Evolutionary conservation across 2,329 filamentous ascomycete species (phyloP).

Genomic region (Epichloe bromicola): DNA sequence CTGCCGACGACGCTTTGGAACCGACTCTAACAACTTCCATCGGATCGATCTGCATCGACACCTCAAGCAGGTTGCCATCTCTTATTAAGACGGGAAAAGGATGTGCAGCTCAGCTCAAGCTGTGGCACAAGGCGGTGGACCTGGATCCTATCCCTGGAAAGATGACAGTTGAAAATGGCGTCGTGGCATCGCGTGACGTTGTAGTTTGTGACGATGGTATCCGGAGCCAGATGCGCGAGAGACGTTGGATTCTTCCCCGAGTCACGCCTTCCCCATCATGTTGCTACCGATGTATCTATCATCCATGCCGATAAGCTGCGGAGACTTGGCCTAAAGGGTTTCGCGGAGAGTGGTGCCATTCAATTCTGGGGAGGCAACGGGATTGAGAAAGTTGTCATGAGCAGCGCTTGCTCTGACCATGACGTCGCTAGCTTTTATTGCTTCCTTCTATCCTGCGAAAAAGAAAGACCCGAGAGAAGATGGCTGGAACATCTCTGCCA

Average conservation of each 20-base stretch:
- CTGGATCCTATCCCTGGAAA: conserved; percentile 36
- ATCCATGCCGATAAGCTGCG: conserved; percentile 41
- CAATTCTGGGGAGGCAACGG: conserved; percentile 56
- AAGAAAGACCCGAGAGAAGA: conserved; percentile 44
- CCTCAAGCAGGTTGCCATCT: no score
- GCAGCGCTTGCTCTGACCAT: conserved; percentile 49
- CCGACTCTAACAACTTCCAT: no score
- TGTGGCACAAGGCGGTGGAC: conserved; percentile 37
- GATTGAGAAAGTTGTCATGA: conserved; percentile 50
- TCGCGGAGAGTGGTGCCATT: conserved; percentile 40
- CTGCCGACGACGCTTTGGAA: conserved; percentile 40
- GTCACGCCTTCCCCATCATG: conserved; percentile 39
- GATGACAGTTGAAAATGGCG: conserved; percentile 38
- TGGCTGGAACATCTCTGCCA: conserved; percentile 37
- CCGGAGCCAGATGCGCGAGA: conserved; percentile 40
- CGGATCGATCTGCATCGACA: no score
- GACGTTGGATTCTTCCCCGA: conserved; percentile 41
- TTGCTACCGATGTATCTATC: conserved; percentile 49
- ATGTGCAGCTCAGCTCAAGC: conserved; percentile 20
- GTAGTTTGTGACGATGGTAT: conserved; percentile 50
- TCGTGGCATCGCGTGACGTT: conserved; percentile 35
- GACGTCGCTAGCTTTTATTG: conserved; percentile 51
- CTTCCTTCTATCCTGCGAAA: conserved; percentile 52
- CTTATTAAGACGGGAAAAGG: no score
- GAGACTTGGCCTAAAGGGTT: conserved; percentile 41